Percentiles rank a stretch among this genome's conserved stretches.
These are phyloP conservation scores for Colletotrichum trifolii DNA, from an alignment of 2,329 filamentous ascomycete species.

Conservation along the genomic window DNA sequence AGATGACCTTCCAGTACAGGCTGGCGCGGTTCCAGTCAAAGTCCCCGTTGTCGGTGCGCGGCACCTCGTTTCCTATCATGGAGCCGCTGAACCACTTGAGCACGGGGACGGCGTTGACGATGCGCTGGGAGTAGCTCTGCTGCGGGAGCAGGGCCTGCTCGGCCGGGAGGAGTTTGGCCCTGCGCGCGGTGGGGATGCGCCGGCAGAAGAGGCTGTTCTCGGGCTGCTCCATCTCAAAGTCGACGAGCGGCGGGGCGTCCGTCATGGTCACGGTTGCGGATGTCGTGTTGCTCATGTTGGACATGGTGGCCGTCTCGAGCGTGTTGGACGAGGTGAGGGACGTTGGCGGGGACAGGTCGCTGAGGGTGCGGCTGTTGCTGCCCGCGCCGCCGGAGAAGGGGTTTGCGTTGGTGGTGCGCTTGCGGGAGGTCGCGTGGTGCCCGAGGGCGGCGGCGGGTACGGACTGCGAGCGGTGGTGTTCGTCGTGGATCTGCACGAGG, in stretches of 20 bases:
- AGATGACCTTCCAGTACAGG: constrained; percentile 75
- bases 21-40: constrained; percentile 81
- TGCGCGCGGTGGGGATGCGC: constrained; percentile 74
- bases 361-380: constrained; percentile 47
- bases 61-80: constrained; percentile 81
- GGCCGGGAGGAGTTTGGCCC: constrained; percentile 72
- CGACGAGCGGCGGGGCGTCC: constrained; percentile 42
- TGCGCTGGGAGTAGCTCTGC: constrained; percentile 71
- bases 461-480: constrained; percentile 48
- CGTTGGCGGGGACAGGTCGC: constrained; percentile 53
- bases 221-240: constrained; percentile 40
- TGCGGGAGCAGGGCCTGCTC: constrained; percentile 78
- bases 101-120: constrained; percentile 74
- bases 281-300: constrained; percentile 46
- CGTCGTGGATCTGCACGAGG: constrained; percentile 47
- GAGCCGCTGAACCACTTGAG: constrained; percentile 77
- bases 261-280: constrained; percentile 60
- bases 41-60: constrained; percentile 76
- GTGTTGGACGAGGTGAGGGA: constrained; percentile 66
- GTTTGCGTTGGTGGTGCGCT: constrained; percentile 45
- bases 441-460: constrained; percentile 46
- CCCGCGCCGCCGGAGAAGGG: constrained; percentile 46
- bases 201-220: constrained; percentile 63
- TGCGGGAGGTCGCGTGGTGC: constrained; percentile 40
- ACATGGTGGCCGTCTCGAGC: constrained; percentile 66